Evolutionary conservation across 306 rosid species (phyloP).

Genomic region (Pyrus pyrifolia): DNA sequence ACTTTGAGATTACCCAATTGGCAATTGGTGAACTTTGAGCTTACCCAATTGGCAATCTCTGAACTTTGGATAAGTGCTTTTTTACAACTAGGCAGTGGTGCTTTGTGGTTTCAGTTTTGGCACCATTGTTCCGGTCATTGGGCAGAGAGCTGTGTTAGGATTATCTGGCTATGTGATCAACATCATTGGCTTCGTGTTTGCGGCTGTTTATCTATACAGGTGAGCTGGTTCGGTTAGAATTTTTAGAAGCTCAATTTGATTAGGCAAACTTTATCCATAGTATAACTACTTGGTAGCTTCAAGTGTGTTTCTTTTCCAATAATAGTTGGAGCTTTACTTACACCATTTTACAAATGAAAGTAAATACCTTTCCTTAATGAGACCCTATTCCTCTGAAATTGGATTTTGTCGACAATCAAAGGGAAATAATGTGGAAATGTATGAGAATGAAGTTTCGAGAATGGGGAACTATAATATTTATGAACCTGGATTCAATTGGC

Average conservation of each 20-base stretch:
- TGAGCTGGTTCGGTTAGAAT: slow-evolving; percentile 19
- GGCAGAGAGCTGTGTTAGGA: slow-evolving; percentile 56
- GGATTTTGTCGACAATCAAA: background rate
- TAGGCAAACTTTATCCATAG: background rate
- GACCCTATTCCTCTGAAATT: background rate
- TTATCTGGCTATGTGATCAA: slow-evolving; percentile 59
- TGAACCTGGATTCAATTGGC: background rate
- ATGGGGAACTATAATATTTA: background rate
- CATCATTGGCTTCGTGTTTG: slow-evolving; percentile 59
- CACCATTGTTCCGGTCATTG: slow-evolving; percentile 35
- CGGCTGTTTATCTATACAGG: slow-evolving; percentile 63
- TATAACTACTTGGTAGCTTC: background rate
- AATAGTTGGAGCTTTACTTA: background rate
- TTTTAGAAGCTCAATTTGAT: background rate
- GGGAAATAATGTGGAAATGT: background rate
- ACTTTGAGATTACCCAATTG: background rate
- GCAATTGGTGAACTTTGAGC: background rate
- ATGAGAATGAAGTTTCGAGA: background rate
- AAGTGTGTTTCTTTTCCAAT: background rate
- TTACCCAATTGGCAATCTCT: background rate
- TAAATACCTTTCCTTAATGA: background rate
- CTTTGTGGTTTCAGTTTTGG: slow-evolving; percentile 37
- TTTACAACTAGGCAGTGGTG: background rate
- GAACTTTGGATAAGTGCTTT: background rate
- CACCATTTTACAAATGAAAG: too few relatives aligned